Evolutionary conservation across 352 stramenopile species (phyloP).

Genomic region (Phytophthora ohioensis): DNA sequence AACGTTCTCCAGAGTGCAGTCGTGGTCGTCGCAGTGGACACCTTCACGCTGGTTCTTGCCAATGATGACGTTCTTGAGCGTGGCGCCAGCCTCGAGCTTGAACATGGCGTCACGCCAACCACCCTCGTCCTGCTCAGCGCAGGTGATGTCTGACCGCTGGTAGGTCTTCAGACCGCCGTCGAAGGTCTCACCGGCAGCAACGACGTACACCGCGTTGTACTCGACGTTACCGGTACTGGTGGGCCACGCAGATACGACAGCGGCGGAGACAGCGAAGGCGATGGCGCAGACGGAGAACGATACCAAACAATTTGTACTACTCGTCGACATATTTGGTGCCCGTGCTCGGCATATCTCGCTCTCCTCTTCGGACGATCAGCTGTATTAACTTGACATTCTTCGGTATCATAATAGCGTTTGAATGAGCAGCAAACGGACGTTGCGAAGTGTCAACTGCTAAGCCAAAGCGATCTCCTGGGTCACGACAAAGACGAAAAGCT

Average conservation of each 20-base stretch:
- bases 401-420: too few relatives aligned
- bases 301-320: constrained; percentile 1
- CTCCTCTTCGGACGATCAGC: constrained; percentile 16
- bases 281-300: constrained; percentile 17
- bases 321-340: constrained; percentile 17
- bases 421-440: not conserved
- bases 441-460: constrained; percentile 8
- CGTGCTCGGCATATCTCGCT: constrained; percentile 30
- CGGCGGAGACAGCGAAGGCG: constrained; percentile 13
- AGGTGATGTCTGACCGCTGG: constrained; percentile 48
- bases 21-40: constrained; percentile 42
- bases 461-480: constrained; percentile 10
- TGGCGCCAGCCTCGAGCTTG: constrained; percentile 43
- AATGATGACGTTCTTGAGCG: constrained; percentile 56
- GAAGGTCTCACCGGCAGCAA: constrained; percentile 41
- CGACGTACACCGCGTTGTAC: constrained; percentile 43
- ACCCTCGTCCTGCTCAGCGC: constrained; percentile 37
- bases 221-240: constrained; percentile 39
- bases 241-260: constrained; percentile 34
- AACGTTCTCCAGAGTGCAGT: constrained; percentile 46
- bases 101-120: constrained; percentile 41
- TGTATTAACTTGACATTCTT: not conserved
- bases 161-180: constrained; percentile 52
- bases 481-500: not conserved
- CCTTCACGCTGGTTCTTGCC: constrained; percentile 47